Percentiles rank a stretch among this genome's conserved stretches.
phyloP scores from a whole-genome alignment of 257 asterid genomes.

The Nicotiana benthamiana region DNA sequence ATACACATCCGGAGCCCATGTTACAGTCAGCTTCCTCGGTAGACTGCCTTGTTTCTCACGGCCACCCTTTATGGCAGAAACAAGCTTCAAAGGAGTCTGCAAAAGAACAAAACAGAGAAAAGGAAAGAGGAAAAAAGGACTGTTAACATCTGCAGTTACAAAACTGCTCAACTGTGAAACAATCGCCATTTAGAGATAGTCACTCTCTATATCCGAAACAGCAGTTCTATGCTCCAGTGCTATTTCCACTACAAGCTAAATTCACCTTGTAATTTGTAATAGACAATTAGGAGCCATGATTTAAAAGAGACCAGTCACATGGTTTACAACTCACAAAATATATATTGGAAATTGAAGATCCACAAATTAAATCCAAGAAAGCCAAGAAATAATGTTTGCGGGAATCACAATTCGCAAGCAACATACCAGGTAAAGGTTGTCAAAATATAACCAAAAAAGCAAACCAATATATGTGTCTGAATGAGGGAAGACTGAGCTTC shows the following conservation, averaged over 20 bases:
- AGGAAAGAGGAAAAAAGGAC: conserved; percentile 5
- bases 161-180: not conserved
- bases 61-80: conserved; percentile 48
- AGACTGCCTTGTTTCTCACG: conserved; percentile 34
- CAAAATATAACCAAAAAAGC: not conserved
- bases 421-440: not conserved
- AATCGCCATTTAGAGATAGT: not conserved
- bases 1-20: conserved; percentile 56
- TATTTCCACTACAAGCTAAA: not conserved
- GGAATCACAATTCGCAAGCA: not conserved
- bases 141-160: not conserved
- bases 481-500: not conserved
- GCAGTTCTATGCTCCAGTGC: conserved; percentile 1
- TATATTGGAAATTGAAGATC: not conserved
- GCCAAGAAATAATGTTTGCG: not conserved
- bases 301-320: not conserved
- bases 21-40: conserved; percentile 30
- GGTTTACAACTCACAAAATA: not conserved
- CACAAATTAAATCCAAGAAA: not conserved
- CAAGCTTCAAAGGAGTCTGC: conserved; percentile 33
- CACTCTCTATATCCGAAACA: not conserved
- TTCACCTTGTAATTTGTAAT: not conserved
- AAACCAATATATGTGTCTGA: not conserved
- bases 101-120: not conserved
- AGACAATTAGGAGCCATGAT: not conserved